Percentiles rank a stretch among this genome's conserved stretches.
Conservation (phyloP, 768 basidiomycete species). For the Strobilomyces dryophilus region DNA sequence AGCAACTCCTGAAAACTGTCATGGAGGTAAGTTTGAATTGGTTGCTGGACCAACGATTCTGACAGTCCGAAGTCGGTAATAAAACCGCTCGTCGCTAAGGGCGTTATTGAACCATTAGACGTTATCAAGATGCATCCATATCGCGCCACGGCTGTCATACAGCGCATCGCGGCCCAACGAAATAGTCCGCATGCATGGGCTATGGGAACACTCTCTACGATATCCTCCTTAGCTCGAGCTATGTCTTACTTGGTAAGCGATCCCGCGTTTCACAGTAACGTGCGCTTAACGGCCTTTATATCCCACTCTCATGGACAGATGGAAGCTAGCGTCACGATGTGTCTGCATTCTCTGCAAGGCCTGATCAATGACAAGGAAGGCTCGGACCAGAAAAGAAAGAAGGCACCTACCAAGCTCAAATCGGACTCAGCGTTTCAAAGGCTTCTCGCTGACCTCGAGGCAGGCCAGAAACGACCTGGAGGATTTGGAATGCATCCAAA, state of each 20-base stretch:
- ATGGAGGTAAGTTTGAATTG: constrained; percentile 59
- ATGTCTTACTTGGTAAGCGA: constrained; percentile 81
- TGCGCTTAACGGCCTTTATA: not conserved
- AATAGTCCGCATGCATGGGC: constrained; percentile 42
- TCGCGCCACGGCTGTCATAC: constrained; percentile 43
- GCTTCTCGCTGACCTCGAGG: constrained; percentile 64
- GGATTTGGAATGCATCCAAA: constrained; percentile 82
- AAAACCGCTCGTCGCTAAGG: constrained; percentile 32
- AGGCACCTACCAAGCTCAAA: constrained; percentile 38
- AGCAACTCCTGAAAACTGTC: constrained; percentile 60
- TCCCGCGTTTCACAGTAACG: not conserved
- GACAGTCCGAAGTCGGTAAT: constrained; percentile 28
- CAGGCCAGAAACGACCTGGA: constrained; percentile 38
- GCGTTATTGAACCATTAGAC: constrained; percentile 50
- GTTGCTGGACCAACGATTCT: constrained; percentile 1
- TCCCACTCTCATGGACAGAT: constrained; percentile 42
- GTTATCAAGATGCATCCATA: constrained; percentile 67
- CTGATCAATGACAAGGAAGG: constrained; percentile 39
- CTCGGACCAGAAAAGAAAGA: constrained; percentile 34
- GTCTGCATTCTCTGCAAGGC: constrained; percentile 59
- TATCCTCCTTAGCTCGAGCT: constrained; percentile 66
- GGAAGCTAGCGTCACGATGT: constrained; percentile 79
- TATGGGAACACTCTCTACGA: constrained; percentile 44
- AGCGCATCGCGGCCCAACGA: constrained; percentile 36
- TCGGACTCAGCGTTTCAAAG: constrained; percentile 59